A percentile compares a stretch with the other conserved stretches of the same genome.
These are phyloP conservation scores for Tricholoma sp. DNA, from an alignment of 768 basidiomycete genomes.

Conservation along the genomic window DNA sequence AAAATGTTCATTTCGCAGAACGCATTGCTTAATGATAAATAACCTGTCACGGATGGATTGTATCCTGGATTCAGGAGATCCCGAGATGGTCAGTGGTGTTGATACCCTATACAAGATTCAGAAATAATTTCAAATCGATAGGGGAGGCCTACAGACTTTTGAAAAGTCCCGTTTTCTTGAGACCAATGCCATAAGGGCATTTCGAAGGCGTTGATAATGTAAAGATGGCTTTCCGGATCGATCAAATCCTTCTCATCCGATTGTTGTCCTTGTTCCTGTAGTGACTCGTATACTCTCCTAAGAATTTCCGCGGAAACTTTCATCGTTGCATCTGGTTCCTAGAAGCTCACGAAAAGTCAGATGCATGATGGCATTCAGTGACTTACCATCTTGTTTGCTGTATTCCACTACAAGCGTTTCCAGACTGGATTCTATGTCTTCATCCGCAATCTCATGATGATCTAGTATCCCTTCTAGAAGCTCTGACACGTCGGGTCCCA, in stretches of 20 bases:
- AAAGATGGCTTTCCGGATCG: slow-evolving; percentile 78
- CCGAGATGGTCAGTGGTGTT: slow-evolving; percentile 62
- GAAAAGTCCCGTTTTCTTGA: slow-evolving; percentile 78
- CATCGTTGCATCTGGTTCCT: slow-evolving; percentile 64
- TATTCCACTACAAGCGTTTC: slow-evolving; percentile 84
- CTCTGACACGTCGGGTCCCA: slow-evolving; percentile 72
- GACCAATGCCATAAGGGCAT: slow-evolving; percentile 97
- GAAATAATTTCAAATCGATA: background rate
- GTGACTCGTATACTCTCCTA: slow-evolving; percentile 64
- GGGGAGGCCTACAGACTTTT: slow-evolving; percentile 50
- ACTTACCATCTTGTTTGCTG: slow-evolving; percentile 80
- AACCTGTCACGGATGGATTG: slow-evolving; percentile 78
- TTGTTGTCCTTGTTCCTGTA: slow-evolving; percentile 61
- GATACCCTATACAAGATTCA: slow-evolving; percentile 37
- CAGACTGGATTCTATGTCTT: slow-evolving; percentile 67
- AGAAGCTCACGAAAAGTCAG: background rate
- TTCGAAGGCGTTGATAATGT: slow-evolving; percentile 85
- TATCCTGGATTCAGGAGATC: slow-evolving; percentile 78
- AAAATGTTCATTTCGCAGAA: slow-evolving; percentile 95
- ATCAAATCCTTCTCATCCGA: slow-evolving; percentile 55
- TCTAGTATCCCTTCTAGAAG: slow-evolving; percentile 69
- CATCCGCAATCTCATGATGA: slow-evolving; percentile 62
- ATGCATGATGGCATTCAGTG: background rate
- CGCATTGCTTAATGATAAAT: slow-evolving; percentile 88
- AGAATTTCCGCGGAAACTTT: slow-evolving; percentile 70